Base-by-base conservation (phyloP, 2,329 filamentous ascomycete genomes). In the Nigrospora oryzae region DNA sequence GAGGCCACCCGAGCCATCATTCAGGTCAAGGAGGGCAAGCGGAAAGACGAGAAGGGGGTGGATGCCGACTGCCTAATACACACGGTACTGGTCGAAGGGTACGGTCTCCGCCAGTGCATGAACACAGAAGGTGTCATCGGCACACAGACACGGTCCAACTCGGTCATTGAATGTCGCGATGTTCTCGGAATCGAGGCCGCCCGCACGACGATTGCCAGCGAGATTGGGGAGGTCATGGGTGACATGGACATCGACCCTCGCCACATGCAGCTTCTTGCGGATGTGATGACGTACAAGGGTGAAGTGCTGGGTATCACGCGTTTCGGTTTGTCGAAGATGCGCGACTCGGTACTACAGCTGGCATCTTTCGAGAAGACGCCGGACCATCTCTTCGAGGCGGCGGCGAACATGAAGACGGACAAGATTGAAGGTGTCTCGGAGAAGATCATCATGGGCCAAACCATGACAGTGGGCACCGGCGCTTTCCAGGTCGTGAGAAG, bases 231-330 rank as follows among this genome's bases (percentile, higher is more conserved):
- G 43, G 93, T 97, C 60, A 98, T 97, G 90, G 80, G 80, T 33
- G 82, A 84, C 62, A 96, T 98, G 89, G 83, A 81, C 64, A 97
- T 98, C 57, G 93, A 98, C 66, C 91, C 90, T 38, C 86, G 93
- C 45, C 93, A 98, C 69, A 97, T 98, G 89, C 86, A 96, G 63
- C 77, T 98, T 15, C 79, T 98, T 2, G 91, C 93, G 11, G 93
- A 98, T 59, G 90, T 96, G 44, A 98, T 98, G 93, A 97, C 93
- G 1, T 97, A 91, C 75, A 97, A 96, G 70, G 93, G 93, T 42
- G 91, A 97, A 55, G 87, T 98, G 0, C 77, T 96, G 15, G 93
- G 93, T 42, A 98, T 98, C 61, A 98, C 93, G 3, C 84, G 93
- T 31, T 97, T 97, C 64, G 93, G 93, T 42, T 74, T 98, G 23